Conservation (phyloP, 805 yeast genomes). For the Zygotorulaspora chibaensis region DNA sequence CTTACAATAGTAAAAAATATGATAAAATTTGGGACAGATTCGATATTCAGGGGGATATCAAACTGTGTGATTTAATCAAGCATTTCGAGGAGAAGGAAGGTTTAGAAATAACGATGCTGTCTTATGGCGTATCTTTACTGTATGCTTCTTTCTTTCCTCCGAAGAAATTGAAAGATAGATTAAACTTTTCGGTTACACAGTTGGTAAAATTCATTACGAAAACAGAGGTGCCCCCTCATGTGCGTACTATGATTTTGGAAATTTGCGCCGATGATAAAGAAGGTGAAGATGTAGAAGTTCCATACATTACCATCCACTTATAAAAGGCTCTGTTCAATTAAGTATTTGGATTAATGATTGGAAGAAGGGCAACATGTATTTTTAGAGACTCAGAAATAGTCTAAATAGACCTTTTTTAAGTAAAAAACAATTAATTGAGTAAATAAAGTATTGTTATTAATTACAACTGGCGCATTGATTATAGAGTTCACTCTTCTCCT, state of each 20-base stretch:
- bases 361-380: not conserved
- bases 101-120: conserved; percentile 82
- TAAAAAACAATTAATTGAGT: no score
- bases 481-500: conserved; percentile 3
- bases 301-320: conserved; percentile 68
- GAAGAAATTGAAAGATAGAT: conserved; percentile 77
- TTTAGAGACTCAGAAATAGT: not conserved
- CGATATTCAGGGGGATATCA: conserved; percentile 70
- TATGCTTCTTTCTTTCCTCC: conserved; percentile 95
- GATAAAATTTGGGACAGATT: conserved; percentile 96
- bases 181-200: conserved; percentile 61
- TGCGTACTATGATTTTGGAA: conserved; percentile 77
- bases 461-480: not conserved
- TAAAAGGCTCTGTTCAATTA: conserved; percentile 13
- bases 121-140: conserved; percentile 82
- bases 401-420: no score
- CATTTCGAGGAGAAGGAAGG: conserved; percentile 80
- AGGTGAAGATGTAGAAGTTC: conserved; percentile 96
- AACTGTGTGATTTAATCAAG: conserved; percentile 67
- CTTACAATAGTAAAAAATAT: conserved; percentile 71
- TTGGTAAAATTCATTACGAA: conserved; percentile 81
- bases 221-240: conserved; percentile 70
- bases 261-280: conserved; percentile 86
- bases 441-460: no score
- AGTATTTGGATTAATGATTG: not conserved